phyloP scores from a whole-genome alignment of 352 stramenopile species.

The Pythium diclinum region DNA sequence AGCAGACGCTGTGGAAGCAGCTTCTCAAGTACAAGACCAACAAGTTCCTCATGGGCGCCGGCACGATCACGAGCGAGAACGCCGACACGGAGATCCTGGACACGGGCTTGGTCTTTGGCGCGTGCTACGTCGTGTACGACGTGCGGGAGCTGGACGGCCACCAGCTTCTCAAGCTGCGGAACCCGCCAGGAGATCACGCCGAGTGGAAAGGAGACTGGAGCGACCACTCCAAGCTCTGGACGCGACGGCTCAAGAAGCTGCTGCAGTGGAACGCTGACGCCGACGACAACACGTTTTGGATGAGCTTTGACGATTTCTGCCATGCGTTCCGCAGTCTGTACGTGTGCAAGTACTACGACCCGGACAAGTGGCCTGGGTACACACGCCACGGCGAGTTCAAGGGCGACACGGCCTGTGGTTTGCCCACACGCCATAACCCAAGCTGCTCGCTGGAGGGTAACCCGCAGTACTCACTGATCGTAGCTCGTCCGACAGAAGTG shows the following conservation, averaged over 20 bases:
- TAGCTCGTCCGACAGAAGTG: constrained; percentile 80
- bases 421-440: constrained; percentile 85
- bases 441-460: constrained; percentile 82
- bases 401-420: constrained; percentile 68
- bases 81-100: constrained; percentile 87
- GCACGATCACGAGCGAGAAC: constrained; percentile 81
- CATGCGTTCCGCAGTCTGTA: constrained; percentile 90
- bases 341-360: constrained; percentile 92
- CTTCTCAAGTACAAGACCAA: constrained; percentile 82
- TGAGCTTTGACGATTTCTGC: constrained; percentile 94
- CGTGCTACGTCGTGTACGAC: constrained; percentile 91
- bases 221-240: constrained; percentile 90
- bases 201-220: constrained; percentile 94
- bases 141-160: constrained; percentile 82
- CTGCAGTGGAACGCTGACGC: constrained; percentile 56
- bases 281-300: constrained; percentile 93
- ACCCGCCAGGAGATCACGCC: constrained; percentile 89
- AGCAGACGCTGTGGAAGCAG: constrained; percentile 90
- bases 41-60: constrained; percentile 89
- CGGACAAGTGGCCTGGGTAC: constrained; percentile 65
- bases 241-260: constrained; percentile 79
- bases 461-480: constrained; percentile 80
- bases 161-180: constrained; percentile 87
- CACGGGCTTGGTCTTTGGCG: constrained; percentile 88
- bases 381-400: constrained; percentile 54